Evolutionary conservation across 2,329 filamentous ascomycete species (phyloP).

Genomic region (Dactylella cylindrospora): DNA sequence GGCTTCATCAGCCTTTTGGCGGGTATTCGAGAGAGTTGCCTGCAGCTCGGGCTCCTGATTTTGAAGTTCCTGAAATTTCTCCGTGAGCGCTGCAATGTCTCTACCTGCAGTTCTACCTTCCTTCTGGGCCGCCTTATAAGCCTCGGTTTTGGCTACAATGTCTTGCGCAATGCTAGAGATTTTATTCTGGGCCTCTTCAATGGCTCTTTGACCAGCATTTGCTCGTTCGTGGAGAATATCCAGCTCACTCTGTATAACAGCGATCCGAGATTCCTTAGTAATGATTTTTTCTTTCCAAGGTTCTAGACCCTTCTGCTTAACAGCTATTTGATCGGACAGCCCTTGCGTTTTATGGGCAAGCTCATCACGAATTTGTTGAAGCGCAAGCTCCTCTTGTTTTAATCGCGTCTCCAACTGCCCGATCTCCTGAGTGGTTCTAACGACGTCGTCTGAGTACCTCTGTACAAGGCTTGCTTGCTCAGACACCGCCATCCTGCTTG

Average conservation of each 20-base stretch:
- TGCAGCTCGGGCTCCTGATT: conserved; percentile 72
- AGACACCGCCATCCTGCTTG: conserved; percentile 70
- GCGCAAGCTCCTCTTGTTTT: conserved; percentile 75
- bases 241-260: conserved; percentile 90
- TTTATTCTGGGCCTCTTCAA: conserved; percentile 80
- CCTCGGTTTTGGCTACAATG: conserved; percentile 68
- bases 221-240: conserved; percentile 87
- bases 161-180: conserved; percentile 70
- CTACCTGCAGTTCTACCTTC: conserved; percentile 71
- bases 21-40: conserved; percentile 79
- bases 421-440: conserved; percentile 73
- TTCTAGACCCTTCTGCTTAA: conserved; percentile 89
- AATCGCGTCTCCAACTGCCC: conserved; percentile 73
- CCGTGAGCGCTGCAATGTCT: conserved; percentile 70
- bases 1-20: conserved; percentile 95
- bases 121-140: conserved; percentile 76
- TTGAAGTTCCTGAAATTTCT: conserved; percentile 55
- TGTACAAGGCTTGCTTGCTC: conserved; percentile 77
- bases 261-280: conserved; percentile 89
- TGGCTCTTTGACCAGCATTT: conserved; percentile 78
- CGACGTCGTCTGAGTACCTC: conserved; percentile 75
- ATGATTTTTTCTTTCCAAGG: conserved; percentile 98
- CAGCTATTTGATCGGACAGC: conserved; percentile 87
- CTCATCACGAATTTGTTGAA: conserved; percentile 77
- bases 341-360: conserved; percentile 80